These are phyloP conservation scores for Ceriops decandra DNA, from an alignment of 345 rosid genomes.

Conservation along the genomic window DNA sequence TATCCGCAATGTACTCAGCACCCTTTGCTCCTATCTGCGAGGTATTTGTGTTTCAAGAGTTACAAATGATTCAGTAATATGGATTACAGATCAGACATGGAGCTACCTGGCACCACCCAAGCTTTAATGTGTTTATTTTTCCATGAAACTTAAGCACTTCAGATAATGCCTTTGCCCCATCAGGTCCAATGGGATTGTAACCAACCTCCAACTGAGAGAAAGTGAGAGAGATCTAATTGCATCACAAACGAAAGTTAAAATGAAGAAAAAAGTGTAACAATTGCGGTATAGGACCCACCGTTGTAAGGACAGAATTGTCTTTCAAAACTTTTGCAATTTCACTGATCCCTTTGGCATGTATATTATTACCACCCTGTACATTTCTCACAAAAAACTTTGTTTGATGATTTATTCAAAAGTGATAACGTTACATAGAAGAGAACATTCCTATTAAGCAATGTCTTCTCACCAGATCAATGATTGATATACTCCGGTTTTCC, in stretches of 20 bases:
- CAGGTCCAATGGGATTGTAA: slow-evolving; percentile 89
- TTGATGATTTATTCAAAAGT: not conserved
- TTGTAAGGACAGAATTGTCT: slow-evolving; percentile 66
- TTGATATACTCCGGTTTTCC: slow-evolving; percentile 65
- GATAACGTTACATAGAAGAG: not conserved
- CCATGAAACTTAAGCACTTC: slow-evolving; percentile 96
- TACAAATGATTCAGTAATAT: not conserved
- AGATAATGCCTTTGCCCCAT: slow-evolving; percentile 75
- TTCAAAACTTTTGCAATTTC: slow-evolving; percentile 72
- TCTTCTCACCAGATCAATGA: slow-evolving; percentile 77
- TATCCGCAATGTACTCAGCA: slow-evolving; percentile 76
- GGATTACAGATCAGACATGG: not conserved
- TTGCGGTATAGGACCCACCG: slow-evolving; percentile 40
- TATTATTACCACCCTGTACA: slow-evolving; percentile 88
- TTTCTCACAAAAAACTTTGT: slow-evolving; percentile 12
- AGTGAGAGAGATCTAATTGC: slow-evolving; percentile 4
- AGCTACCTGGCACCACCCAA: slow-evolving; percentile 96
- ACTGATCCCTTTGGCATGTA: slow-evolving; percentile 64
- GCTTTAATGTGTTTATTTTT: slow-evolving; percentile 75
- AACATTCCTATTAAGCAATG: slow-evolving; percentile 3
- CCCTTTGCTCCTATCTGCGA: slow-evolving; percentile 88
- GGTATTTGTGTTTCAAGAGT: slow-evolving; percentile 12
- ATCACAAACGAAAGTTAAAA: slow-evolving; percentile 14
- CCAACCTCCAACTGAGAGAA: slow-evolving; percentile 74
- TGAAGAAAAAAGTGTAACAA: not conserved